These are phyloP conservation scores for Cyanodermella asteris DNA, from an alignment of 2,329 filamentous ascomycete species.

Conservation along the genomic window DNA sequence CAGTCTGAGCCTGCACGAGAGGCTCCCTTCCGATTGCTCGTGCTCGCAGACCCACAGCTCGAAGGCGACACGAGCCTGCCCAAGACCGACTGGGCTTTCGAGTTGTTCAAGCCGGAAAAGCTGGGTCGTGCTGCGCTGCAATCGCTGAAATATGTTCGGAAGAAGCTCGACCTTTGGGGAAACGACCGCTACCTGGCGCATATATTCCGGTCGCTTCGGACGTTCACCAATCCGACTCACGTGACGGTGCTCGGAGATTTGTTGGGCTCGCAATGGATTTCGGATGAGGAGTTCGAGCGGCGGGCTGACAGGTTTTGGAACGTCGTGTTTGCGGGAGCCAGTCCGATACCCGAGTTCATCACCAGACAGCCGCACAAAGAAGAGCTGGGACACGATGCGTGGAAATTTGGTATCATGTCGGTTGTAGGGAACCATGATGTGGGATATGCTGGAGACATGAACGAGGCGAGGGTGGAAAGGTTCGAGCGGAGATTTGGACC, in stretches of 20 bases:
- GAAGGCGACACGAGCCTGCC: constrained; percentile 79
- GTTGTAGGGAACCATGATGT: constrained; percentile 91
- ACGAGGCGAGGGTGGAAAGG: constrained; percentile 46
- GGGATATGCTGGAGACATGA: constrained; percentile 84
- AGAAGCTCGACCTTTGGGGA: constrained; percentile 68
- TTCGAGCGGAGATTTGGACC: constrained; percentile 75
- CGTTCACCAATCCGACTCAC: constrained; percentile 74
- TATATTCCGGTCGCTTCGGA: constrained; percentile 63
- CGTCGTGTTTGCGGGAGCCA: constrained; percentile 48
- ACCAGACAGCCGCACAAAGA: constrained; percentile 13
- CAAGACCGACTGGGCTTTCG: constrained; percentile 20
- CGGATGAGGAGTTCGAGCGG: constrained; percentile 57
- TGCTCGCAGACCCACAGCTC: constrained; percentile 78
- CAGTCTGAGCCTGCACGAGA: constrained; percentile 6
- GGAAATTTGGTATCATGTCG: constrained; percentile 65
- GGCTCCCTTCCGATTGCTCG: constrained; percentile 69
- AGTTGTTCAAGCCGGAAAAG: constrained; percentile 3
- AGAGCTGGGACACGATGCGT: constrained; percentile 28
- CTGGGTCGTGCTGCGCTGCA: constrained; percentile 2
- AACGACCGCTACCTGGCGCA: constrained; percentile 93
- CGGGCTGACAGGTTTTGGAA: constrained; percentile 61
- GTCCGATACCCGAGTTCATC: constrained; percentile 33
- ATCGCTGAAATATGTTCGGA: constrained; percentile 41
- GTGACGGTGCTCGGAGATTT: constrained; percentile 77
- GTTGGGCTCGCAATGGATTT: constrained; percentile 87